phyloP scores from a whole-genome alignment of 331 rosid genomes.

The Pyracantha coccinea region DNA sequence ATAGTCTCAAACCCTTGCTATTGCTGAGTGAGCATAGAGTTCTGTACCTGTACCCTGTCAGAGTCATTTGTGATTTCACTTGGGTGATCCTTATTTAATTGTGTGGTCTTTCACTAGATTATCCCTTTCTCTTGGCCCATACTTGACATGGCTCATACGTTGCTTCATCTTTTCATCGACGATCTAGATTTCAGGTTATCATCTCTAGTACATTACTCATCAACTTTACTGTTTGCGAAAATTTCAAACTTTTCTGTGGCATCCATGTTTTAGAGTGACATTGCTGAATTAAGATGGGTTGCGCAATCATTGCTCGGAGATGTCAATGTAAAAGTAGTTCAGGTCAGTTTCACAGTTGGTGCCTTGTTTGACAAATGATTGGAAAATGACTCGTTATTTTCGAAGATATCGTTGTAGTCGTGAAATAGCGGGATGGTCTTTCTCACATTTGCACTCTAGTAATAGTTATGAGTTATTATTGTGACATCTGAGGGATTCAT shows the following conservation, averaged over 20 bases:
- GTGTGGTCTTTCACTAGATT: neutral
- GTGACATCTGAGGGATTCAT: too few relatives aligned
- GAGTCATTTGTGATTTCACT: constrained; percentile 11
- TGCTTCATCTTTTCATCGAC: neutral
- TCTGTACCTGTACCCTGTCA: constrained; percentile 4
- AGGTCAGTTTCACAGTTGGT: neutral
- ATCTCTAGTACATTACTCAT: too few relatives aligned
- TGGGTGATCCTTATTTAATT: neutral
- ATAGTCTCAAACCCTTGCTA: neutral
- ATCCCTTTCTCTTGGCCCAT: neutral
- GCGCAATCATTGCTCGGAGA: too few relatives aligned
- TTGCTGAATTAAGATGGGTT: too few relatives aligned
- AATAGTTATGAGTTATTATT: too few relatives aligned
- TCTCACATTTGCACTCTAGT: too few relatives aligned
- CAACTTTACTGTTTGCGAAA: neutral
- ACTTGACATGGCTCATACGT: neutral
- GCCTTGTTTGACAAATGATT: neutral
- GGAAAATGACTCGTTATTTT: neutral
- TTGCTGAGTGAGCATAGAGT: constrained; percentile 15
- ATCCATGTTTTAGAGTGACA: neutral
- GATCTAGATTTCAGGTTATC: neutral
- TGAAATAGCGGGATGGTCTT: too few relatives aligned
- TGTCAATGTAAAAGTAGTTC: too few relatives aligned
- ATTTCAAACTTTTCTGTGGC: neutral
- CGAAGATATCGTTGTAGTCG: neutral